phyloP scores from a whole-genome alignment of 2,329 filamentous ascomycete genomes.

The Hypomyces perniciosus region DNA sequence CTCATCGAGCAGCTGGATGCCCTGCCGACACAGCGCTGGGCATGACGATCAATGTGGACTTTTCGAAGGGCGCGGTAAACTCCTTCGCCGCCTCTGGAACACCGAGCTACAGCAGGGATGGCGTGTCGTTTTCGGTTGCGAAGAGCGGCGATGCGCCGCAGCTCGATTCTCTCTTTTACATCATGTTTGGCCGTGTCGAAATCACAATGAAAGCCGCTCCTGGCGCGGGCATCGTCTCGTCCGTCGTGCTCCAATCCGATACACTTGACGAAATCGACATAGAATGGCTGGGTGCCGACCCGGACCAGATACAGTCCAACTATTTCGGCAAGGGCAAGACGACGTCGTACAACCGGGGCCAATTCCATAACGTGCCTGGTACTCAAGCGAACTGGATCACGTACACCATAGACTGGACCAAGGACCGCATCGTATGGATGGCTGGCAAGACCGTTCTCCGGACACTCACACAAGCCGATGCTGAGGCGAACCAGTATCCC shows the following conservation, averaged over 20 bases:
- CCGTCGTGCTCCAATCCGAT: conserved; percentile 85
- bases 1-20: conserved; percentile 47
- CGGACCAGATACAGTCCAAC: conserved; percentile 81
- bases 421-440: conserved; percentile 77
- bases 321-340: conserved; percentile 94
- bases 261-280: conserved; percentile 93
- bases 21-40: conserved; percentile 74
- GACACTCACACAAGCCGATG: conserved; percentile 63
- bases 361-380: conserved; percentile 62
- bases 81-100: conserved; percentile 68
- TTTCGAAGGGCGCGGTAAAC: conserved; percentile 69
- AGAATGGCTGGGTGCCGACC: conserved; percentile 84
- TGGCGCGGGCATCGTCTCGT: conserved; percentile 88
- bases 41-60: conserved; percentile 77
- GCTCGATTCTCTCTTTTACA: conserved; percentile 88
- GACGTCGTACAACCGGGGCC: conserved; percentile 77
- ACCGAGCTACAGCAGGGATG: conserved; percentile 68
- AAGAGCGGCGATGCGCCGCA: conserved; percentile 78
- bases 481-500: conserved; percentile 72
- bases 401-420: conserved; percentile 89
- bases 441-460: conserved; percentile 74
- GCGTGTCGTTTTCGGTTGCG: conserved; percentile 74
- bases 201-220: conserved; percentile 79
- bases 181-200: conserved; percentile 96
- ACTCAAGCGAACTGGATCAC: conserved; percentile 76